Evolutionary conservation across 768 basidiomycete species (phyloP), one percentile per base, ranked within the genome.

Genomic region (Leccinum olivaceopallidum): DNA sequence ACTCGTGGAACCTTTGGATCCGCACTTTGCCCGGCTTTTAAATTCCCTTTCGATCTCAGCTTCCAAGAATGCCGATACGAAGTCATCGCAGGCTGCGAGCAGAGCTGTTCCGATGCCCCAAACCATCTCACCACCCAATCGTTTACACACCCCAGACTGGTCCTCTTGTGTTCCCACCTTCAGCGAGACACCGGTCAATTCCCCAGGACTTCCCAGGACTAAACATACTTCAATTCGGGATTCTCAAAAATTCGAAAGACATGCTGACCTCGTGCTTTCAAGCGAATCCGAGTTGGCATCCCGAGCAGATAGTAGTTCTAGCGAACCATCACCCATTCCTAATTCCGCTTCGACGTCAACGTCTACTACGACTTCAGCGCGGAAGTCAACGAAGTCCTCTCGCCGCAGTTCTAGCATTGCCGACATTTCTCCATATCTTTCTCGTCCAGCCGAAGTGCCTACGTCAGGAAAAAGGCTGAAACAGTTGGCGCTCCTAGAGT

Each of bases 351-450:
- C 60, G 2, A 56, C 60, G 2, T 64, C 71, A 22, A 54, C 60
- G 20, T 62, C 67, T 3, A 32, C 61, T 52, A 34, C 30, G 49
- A 53, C 67, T 47, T 39, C 70, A 5, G 59, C 63, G 30, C 68
- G 67, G 37, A 71, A 74, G 58, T 44, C 64, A 55, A 10, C 36
- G 30, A 53, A 56, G 58, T 67, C 70, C 28, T 75, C 73, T 53
- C 74, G 74, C 56, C 73, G 73, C 34, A 74, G 64, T 50, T 81
- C 86, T 39, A 80, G 80, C 39, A 81, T 82, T 22, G 82, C 86
- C 14, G 88, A 89, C 67, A 84, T 89, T 58, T 88, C 87, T 7
- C 87, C 89, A 0, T 90, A 90, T 70, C 75, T 90, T 55, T 76
- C 83, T 10, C 81, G 82, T 57, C 75, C 83, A 7, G 71, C 75